A percentile compares a stretch with the other conserved stretches of the same genome.
phyloP scores from a whole-genome alignment of 345 rosid species.

The Salix viminalis region DNA sequence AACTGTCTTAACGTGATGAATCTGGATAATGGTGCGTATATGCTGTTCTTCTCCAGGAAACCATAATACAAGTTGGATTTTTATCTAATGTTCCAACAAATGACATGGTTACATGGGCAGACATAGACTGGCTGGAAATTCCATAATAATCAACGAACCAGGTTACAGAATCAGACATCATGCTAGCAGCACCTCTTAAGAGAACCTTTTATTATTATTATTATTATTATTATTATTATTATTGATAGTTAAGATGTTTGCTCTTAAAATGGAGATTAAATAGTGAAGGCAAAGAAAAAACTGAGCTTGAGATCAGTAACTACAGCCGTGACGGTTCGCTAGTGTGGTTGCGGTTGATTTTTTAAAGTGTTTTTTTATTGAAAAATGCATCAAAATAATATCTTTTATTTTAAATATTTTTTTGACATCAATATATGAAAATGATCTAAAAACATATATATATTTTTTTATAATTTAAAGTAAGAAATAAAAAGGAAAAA shows the following conservation, averaged over 20 bases:
- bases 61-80: neutral
- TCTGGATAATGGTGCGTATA: neutral
- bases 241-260: neutral
- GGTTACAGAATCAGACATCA: constrained; percentile 15
- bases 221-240: no score
- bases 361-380: no score
- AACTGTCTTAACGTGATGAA: no score
- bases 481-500: no score
- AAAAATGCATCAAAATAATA: no score
- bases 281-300: neutral
- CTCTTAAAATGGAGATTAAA: neutral
- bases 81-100: no score
- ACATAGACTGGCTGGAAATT: constrained; percentile 13
- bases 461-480: no score
- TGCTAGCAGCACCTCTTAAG: neutral
- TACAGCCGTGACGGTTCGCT: neutral
- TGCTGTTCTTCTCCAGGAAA: constrained; percentile 13
- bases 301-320: neutral
- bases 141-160: neutral
- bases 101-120: neutral
- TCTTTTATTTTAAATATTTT: no score
- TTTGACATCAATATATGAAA: no score
- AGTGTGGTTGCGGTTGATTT: no score
- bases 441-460: no score
- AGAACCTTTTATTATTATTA: no score